A percentile compares a stretch with the other conserved stretches of the same genome.
Conservation (phyloP, 139 green algal genomes). For the Chlamydomonas asymmetrica region DNA sequence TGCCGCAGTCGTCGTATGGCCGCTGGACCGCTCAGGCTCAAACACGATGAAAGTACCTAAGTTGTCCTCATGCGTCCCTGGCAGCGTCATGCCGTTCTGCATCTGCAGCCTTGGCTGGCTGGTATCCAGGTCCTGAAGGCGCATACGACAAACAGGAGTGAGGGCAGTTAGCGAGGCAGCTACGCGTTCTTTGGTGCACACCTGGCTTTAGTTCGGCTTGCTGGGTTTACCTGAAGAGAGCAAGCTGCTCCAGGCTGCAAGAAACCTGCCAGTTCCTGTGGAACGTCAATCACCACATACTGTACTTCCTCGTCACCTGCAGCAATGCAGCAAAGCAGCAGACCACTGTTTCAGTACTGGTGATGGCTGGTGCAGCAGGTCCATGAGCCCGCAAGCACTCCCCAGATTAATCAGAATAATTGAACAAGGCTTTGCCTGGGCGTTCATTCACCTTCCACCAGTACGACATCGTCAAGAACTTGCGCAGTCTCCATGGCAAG, state of each 20-base stretch:
- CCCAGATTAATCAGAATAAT: too few relatives aligned
- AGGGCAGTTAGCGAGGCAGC: not conserved
- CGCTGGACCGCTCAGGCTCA: not conserved
- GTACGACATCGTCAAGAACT: too few relatives aligned
- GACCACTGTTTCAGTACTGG: too few relatives aligned
- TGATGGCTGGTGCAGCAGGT: too few relatives aligned
- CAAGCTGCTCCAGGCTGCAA: conserved; percentile 2
- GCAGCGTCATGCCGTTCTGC: conserved; percentile 15
- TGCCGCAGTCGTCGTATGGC: not conserved
- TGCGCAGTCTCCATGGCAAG: too few relatives aligned
- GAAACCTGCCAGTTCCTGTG: conserved; percentile 11
- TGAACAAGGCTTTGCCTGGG: too few relatives aligned
- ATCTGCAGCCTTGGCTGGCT: conserved; percentile 14
- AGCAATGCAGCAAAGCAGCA: too few relatives aligned
- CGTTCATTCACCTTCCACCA: too few relatives aligned
- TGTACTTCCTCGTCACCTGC: conserved; percentile 27
- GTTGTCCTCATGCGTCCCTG: conserved; percentile 24
- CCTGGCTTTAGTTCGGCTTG: too few relatives aligned
- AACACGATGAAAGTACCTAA: conserved; percentile 16
- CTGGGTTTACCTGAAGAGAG: conserved; percentile 23
- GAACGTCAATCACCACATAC: conserved; percentile 22
- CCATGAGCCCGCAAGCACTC: too few relatives aligned
- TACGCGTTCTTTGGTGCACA: not conserved
- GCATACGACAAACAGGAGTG: not conserved
- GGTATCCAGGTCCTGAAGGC: conserved; percentile 18